Percentiles rank a stretch among this genome's conserved stretches.
Evolutionary conservation across 1,284 basidiomycete species (phyloP).

Genomic region (Cutaneotrichosporon cavernicola): DNA sequence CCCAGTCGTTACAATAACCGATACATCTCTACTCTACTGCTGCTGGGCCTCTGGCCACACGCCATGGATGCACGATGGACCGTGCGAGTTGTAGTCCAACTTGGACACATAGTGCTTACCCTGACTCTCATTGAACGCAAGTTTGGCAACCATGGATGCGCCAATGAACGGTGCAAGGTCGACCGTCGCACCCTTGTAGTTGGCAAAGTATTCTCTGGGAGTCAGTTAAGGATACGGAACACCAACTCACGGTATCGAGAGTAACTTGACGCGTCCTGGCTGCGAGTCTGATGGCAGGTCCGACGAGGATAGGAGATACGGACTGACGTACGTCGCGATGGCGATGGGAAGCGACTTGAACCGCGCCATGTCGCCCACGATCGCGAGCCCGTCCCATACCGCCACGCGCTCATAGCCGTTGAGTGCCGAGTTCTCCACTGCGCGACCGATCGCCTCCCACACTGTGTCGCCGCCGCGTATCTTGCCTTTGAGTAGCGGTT

Average conservation of each 20-base stretch:
- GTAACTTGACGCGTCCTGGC: conserved; percentile 63
- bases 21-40: conserved; percentile 1
- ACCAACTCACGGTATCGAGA: conserved; percentile 63
- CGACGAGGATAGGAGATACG: conserved; percentile 65
- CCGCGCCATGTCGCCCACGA: conserved; percentile 75
- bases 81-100: conserved; percentile 51
- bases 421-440: conserved; percentile 38
- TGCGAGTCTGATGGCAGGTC: conserved; percentile 59
- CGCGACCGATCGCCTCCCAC: conserved; percentile 49
- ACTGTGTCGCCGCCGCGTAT: conserved; percentile 58
- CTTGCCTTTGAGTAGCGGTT: conserved; percentile 67
- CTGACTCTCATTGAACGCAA: conserved; percentile 42
- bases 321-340: conserved; percentile 69
- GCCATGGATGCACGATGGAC: conserved; percentile 48
- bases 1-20: not conserved
- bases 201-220: conserved; percentile 75
- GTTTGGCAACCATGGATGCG: conserved; percentile 78
- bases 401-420: conserved; percentile 61
- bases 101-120: conserved; percentile 51
- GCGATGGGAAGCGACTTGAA: conserved; percentile 66
- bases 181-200: conserved; percentile 80
- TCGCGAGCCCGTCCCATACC: conserved; percentile 76
- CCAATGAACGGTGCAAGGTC: conserved; percentile 82
- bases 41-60: conserved; percentile 24
- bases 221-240: not conserved